Evolutionary conservation across 179 eudicot genomes (phyloP), one percentile per base, ranked within the genome.

Genomic region (Sideroxylon spinosum): DNA sequence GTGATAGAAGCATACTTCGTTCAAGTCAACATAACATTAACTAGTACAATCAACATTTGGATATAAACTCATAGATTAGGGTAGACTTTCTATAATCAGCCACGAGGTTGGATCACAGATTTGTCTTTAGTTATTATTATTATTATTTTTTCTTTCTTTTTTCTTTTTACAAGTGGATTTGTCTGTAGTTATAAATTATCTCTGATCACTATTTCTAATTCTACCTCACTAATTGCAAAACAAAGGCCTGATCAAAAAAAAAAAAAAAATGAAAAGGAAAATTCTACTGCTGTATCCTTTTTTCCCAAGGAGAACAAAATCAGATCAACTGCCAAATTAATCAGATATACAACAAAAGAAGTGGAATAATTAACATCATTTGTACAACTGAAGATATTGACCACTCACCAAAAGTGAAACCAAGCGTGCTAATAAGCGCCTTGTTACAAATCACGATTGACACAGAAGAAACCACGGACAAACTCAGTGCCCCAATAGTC

Each of bases 371-470:
- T 26, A 20, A 29, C 1, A 0, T 14, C 12, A 29, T 32, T 67
- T 23, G 44, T 56, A 20, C 19, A 5, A 71, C 50, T 55, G 65
- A 55, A 63, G 49, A 71, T 1, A 66, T 16, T 29, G 73, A 57
- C 6, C 37, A 63, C 90, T 85, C 60, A 89, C 92, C 94, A 57
- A 90, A 89, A 71, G 77, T 85, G 78, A 90, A 89, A 59, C 91
- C 94, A 28, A 90, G 86, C 19, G 92, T 75, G 84, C 89, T 90
- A 63, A 90, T 89, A 29, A 90, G 87, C 4, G 94, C 94, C 87
- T 90, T 87, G 79, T 88, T 90, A 80, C 91, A 89, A 5, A 90
- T 89, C 77, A 90, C 94, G 57, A 90, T 90, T 13, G 92, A 89
- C 48, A 90, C 94, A 22, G 92, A 87, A 3, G 92, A 90, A 69